Conservation (phyloP, 805 yeast species). For the Suhomyces canberraensis region DNA sequence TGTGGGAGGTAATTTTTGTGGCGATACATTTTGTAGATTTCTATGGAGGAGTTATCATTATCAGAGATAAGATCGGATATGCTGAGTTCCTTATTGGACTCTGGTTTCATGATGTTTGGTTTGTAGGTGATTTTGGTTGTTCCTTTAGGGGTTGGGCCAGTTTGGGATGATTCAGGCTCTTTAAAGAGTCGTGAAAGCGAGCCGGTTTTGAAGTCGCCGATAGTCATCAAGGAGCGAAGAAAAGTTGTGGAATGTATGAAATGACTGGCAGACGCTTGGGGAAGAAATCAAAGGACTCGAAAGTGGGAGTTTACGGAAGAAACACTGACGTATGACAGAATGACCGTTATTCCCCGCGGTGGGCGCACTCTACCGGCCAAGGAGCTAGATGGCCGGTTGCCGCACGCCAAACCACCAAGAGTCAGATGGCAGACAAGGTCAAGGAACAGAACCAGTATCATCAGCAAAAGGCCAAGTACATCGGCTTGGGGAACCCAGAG, state of each 20-base stretch:
- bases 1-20: conserved; percentile 41
- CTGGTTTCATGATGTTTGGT: conserved; percentile 7
- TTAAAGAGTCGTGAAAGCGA: neutral
- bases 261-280: no score
- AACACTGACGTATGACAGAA: no score
- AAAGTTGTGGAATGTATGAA: no score
- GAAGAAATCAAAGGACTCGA: no score
- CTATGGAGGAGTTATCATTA: conserved; percentile 33
- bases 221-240: neutral
- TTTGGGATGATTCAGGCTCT: neutral
- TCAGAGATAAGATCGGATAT: conserved; percentile 27
- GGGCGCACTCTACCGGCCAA: no score
- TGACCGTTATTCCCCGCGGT: neutral
- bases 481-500: conserved; percentile 74
- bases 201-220: neutral
- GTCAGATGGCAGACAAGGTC: conserved; percentile 67
- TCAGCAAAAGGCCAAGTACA: conserved; percentile 55
- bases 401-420: neutral
- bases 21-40: conserved; percentile 41
- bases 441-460: conserved; percentile 58
- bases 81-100: neutral
- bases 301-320: no score
- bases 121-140: conserved; percentile 9
- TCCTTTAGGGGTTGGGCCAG: neutral
- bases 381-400: neutral